A percentile compares a stretch with the other conserved stretches of the same genome.
These are phyloP conservation scores for Sarocladiaceae sp. DNA, from an alignment of 2,329 filamentous ascomycete species.

Conservation along the genomic window DNA sequence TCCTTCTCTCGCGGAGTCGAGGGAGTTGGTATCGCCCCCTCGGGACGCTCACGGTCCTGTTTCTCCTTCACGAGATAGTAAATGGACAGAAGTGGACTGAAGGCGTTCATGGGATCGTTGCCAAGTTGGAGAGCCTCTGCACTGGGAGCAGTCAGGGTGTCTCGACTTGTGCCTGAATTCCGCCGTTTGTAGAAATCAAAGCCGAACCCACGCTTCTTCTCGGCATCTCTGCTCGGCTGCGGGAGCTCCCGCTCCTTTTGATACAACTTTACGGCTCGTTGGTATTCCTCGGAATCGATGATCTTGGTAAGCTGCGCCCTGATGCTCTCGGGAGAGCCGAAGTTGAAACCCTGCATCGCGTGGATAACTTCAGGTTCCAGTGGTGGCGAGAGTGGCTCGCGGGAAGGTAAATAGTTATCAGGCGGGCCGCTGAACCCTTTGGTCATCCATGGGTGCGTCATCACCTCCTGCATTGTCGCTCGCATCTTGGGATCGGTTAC, in stretches of 20 bases:
- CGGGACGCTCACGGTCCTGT: constrained; percentile 64
- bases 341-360: constrained; percentile 98
- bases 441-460: constrained; percentile 92
- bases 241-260: constrained; percentile 59
- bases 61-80: constrained; percentile 98
- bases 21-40: constrained; percentile 27
- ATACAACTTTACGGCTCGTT: constrained; percentile 68
- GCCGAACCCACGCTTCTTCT: constrained; percentile 78
- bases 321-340: constrained; percentile 81
- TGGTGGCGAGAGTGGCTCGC: constrained; percentile 80
- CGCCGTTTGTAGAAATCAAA: constrained; percentile 97
- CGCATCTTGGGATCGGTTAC: constrained; percentile 87
- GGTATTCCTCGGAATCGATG: constrained; percentile 93
- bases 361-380: constrained; percentile 77
- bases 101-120: constrained; percentile 85
- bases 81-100: constrained; percentile 83
- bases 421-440: constrained; percentile 84
- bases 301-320: constrained; percentile 72
- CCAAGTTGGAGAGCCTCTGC: constrained; percentile 77
- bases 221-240: constrained; percentile 55
- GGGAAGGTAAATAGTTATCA: constrained; percentile 78
- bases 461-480: constrained; percentile 82
- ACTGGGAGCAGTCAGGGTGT: constrained; percentile 79
- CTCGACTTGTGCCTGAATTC: constrained; percentile 81
- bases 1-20: constrained; percentile 38